A percentile compares a stretch with the other conserved stretches of the same genome.
phyloP scores from a whole-genome alignment of 768 basidiomycete species.

The Lactarius akahatsu region DNA sequence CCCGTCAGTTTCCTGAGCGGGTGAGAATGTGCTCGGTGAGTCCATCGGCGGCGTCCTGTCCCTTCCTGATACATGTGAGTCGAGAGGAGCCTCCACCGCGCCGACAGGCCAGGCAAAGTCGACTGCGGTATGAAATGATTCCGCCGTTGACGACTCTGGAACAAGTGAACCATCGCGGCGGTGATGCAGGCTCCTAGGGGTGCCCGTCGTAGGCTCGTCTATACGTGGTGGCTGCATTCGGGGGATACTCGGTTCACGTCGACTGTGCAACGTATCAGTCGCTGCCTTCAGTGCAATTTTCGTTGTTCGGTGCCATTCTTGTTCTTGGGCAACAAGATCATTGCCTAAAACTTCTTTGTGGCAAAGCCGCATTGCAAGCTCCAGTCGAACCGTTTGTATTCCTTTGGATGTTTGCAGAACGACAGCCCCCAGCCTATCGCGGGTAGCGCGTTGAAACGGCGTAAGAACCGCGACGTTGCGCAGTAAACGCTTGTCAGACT shows the following conservation, averaged over 20 bases:
- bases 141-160: slow-evolving; percentile 46
- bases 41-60: slow-evolving; percentile 1
- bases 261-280: slow-evolving; percentile 58
- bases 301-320: slow-evolving; percentile 64
- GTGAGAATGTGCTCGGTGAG: slow-evolving; percentile 5
- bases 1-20: slow-evolving; percentile 6
- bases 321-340: slow-evolving; percentile 73
- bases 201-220: slow-evolving; percentile 28
- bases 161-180: slow-evolving; percentile 29
- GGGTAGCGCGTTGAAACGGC: slow-evolving; percentile 83
- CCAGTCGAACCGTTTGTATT: slow-evolving; percentile 65
- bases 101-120: slow-evolving; percentile 44
- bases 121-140: slow-evolving; percentile 68
- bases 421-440: slow-evolving; percentile 65
- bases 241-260: slow-evolving; percentile 34
- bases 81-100: slow-evolving; percentile 21
- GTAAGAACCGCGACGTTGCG: slow-evolving; percentile 83
- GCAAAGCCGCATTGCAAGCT: slow-evolving; percentile 70
- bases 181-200: slow-evolving; percentile 27
- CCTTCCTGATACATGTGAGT: slow-evolving; percentile 3
- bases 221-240: slow-evolving; percentile 16
- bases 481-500: slow-evolving; percentile 65
- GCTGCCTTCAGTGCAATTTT: slow-evolving; percentile 73
- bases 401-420: slow-evolving; percentile 63
- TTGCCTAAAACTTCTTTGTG: slow-evolving; percentile 71